Conservation (phyloP, 2,329 filamentous ascomycete genomes). For the Tolypocladium capitatum region DNA sequence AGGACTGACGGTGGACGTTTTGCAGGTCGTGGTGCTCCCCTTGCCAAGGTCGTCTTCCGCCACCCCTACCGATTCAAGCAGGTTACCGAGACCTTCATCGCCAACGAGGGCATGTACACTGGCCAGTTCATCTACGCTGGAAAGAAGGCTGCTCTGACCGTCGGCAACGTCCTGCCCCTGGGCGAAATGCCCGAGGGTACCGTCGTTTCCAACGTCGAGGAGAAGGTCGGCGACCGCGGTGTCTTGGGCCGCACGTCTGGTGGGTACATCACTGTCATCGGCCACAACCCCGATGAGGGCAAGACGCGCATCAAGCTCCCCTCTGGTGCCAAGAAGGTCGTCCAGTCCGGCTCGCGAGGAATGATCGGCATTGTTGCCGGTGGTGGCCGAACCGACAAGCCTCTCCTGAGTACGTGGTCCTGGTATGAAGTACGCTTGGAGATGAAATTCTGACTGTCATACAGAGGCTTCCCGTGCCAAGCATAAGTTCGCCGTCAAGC, state of each 20-base stretch:
- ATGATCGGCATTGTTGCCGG: slow-evolving; percentile 99
- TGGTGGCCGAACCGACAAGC: slow-evolving; percentile 99
- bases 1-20: slow-evolving; percentile 13
- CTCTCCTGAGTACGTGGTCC: slow-evolving; percentile 65
- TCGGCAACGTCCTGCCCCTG: slow-evolving; percentile 95
- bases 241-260: slow-evolving; percentile 91
- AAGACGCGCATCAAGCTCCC: slow-evolving; percentile 99
- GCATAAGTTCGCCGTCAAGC: slow-evolving; percentile 99
- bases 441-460: background rate
- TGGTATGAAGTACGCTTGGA: background rate
- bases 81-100: slow-evolving; percentile 98
- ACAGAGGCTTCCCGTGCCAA: slow-evolving; percentile 97
- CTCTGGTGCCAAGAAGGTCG: slow-evolving; percentile 97
- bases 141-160: slow-evolving; percentile 93
- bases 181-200: slow-evolving; percentile 96
- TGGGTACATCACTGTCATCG: slow-evolving; percentile 97
- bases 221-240: slow-evolving; percentile 96
- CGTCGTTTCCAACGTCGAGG: slow-evolving; percentile 97
- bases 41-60: slow-evolving; percentile 93
- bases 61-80: slow-evolving; percentile 98
- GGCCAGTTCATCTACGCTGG: slow-evolving; percentile 99
- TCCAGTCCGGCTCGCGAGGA: slow-evolving; percentile 81
- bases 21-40: slow-evolving; percentile 73
- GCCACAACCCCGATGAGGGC: slow-evolving; percentile 97
- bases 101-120: slow-evolving; percentile 99